Evolutionary conservation across 495 filamentous ascomycete genomes (phyloP), one percentile per base, ranked within the genome.

Genomic region (Penicillium paradoxum): DNA sequence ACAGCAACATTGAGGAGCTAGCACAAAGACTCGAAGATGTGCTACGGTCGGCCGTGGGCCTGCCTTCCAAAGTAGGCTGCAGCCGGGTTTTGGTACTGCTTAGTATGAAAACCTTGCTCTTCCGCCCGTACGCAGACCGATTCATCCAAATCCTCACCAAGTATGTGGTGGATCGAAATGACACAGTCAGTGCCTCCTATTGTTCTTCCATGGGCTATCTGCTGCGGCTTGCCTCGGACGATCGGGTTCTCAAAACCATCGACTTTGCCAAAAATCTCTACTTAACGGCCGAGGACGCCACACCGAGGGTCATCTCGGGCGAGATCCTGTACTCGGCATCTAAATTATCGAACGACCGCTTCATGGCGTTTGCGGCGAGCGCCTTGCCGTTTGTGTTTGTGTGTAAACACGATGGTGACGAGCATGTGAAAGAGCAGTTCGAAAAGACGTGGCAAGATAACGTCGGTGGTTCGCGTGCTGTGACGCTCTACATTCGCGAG

Each of bases 51-150:
- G 87, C 89, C 3, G 80, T 98, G 39, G 92, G 90, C 3, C 83
- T 97, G 65, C 92, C 92, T 8, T 91, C 89, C 3, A 97, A 96
- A 73, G 84, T 97, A 44, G 93, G 90, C 27, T 92, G 89, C 57
- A 84, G 84, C 58, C 84, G 89, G 39, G 86, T 96, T 18, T 77
- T 98, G 10, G 88, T 89, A 6, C 90, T 88, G n/a, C 78, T 98
- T 21, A 88, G 87, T 47, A 92, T 90, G 48, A 79, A 87, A 22
- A 80, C 77, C 24, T 78, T 84, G 34, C 70, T 89, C 36, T 88
- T 96, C 71, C 80, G 77, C 19, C 85, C 89, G 1, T 84, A 91
- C 68, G 86, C 88, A 14, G 84, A 90, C 58, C 67, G 78, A 18
- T 89, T 96, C 59, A 79, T 96, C 25, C 84, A 85, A 57, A 69